Base-by-base conservation (phyloP, 2,329 filamentous ascomycete species). In the Arthrobotrys megalospora region DNA sequence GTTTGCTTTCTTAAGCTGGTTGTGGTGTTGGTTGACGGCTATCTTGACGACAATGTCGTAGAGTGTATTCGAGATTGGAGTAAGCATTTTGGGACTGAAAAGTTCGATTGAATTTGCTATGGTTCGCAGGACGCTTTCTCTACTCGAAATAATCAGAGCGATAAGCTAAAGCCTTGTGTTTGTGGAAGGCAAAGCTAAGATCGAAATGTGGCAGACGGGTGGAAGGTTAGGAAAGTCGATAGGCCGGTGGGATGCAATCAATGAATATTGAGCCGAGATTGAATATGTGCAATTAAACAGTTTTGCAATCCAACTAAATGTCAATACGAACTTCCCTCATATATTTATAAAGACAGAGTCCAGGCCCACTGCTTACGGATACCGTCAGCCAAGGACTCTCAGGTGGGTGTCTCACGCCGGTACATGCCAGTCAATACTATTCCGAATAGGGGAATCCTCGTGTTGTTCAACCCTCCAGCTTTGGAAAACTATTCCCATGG, bases 41-140 rank as follows among this genome's bases (percentile, higher is more conserved):
- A 68, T 19, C 16, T 68, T 68, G 50, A 68, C 65, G 10, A 68
- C 50, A 1, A 58, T 2, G 65, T 68, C 65, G 50, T 68, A 58
- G 2, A 68, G 50, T 2, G 65, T 24, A 16, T 68, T 68, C 3
- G 65, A 68, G 10, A 68, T 58, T 36, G 65, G 21, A 14, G 50
- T 68, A 14, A 68, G 65, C 65, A 68, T 68, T 24, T 32, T 58
- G 52, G 16, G 16, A 14, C 8, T 5, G 16, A 34, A 36, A 5
- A 4, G 14, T 11, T 52, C 19, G 11, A 21, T 21, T n/a, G n/a
- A 32, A 2, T 4, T 6, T 32, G 8, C 16, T 2, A 2, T 10
- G 36, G 12, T 6, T 38, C 36, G 36, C 8, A 10, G 36, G 24
- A 2, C 24, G 24, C 2, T 28, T 28, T 28, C 2, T 28, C 5